These are phyloP conservation scores for Xylaria sp. DNA, from an alignment of 2,329 filamentous ascomycete genomes.

Conservation along the genomic window DNA sequence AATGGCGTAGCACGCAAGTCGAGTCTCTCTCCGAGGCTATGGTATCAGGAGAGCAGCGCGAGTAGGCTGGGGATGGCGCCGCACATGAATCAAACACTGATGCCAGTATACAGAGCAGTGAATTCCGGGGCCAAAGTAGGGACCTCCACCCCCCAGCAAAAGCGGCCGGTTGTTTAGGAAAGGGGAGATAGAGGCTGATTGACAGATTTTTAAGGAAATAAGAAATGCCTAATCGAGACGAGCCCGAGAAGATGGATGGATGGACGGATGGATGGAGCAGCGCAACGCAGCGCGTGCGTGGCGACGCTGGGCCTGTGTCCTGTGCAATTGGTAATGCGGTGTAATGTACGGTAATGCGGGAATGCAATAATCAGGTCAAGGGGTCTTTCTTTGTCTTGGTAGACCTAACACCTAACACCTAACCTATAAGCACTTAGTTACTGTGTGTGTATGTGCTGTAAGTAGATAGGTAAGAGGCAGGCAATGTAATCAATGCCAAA, in stretches of 20 bases:
- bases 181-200: slow-evolving; percentile 7
- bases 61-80: slow-evolving; percentile 4
- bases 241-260: slow-evolving; percentile 9
- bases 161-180: background rate
- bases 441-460: too few relatives aligned
- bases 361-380: too few relatives aligned
- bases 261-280: background rate
- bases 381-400: too few relatives aligned
- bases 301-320: slow-evolving; percentile 10
- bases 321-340: slow-evolving; percentile 12
- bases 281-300: background rate
- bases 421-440: too few relatives aligned
- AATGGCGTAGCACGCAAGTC: slow-evolving; percentile 22
- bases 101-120: background rate
- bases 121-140: background rate
- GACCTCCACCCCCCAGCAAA: slow-evolving; percentile 5
- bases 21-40: background rate
- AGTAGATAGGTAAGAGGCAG: too few relatives aligned
- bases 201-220: slow-evolving; percentile 30
- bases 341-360: background rate
- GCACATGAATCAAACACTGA: slow-evolving; percentile 1
- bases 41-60: background rate
- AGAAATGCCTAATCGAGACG: slow-evolving; percentile 37
- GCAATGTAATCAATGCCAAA: too few relatives aligned
- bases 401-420: too few relatives aligned